Conservation (phyloP, 1,139 yeast species). For the Suhomyces bribrorum region DNA sequence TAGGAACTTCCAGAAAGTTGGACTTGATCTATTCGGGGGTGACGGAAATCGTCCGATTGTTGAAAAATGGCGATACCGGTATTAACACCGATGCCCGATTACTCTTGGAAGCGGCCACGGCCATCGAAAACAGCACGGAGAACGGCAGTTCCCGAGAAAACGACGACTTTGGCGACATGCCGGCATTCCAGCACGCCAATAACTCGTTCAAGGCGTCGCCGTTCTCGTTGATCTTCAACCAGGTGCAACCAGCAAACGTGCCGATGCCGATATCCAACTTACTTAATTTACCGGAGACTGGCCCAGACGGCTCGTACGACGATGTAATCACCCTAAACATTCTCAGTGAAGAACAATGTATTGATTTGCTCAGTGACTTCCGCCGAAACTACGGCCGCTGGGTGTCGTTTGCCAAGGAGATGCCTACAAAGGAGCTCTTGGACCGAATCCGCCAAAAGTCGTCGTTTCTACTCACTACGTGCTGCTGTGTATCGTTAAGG, state of each 20-base stretch:
- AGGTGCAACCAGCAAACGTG: conserved; percentile 28
- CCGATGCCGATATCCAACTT: conserved; percentile 50
- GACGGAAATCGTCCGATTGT: conserved; percentile 29
- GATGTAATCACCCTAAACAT: conserved; percentile 54
- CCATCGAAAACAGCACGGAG: conserved; percentile 1
- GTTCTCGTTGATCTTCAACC: conserved; percentile 45
- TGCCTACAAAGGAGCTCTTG: conserved; percentile 52
- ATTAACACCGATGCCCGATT: conserved; percentile 25
- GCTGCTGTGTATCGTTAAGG: conserved; percentile 62
- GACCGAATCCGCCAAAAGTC: conserved; percentile 54
- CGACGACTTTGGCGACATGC: conserved; percentile 10
- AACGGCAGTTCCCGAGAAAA: background rate
- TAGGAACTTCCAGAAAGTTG: conserved; percentile 14
- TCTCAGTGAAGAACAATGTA: conserved; percentile 50
- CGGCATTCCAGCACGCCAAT: conserved; percentile 43
- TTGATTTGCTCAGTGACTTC: conserved; percentile 56
- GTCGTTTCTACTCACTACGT: conserved; percentile 63
- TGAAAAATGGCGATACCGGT: conserved; percentile 18
- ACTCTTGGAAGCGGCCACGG: conserved; percentile 24
- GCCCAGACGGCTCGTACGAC: conserved; percentile 16
- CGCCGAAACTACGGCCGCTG: conserved; percentile 72
- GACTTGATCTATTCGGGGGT: conserved; percentile 36
- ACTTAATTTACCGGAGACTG: conserved; percentile 27
- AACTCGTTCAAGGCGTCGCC: conserved; percentile 51
- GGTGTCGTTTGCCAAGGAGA: conserved; percentile 68